Conservation (phyloP, 768 basidiomycete genomes). For the Cystobasidium ongulense region DNA sequence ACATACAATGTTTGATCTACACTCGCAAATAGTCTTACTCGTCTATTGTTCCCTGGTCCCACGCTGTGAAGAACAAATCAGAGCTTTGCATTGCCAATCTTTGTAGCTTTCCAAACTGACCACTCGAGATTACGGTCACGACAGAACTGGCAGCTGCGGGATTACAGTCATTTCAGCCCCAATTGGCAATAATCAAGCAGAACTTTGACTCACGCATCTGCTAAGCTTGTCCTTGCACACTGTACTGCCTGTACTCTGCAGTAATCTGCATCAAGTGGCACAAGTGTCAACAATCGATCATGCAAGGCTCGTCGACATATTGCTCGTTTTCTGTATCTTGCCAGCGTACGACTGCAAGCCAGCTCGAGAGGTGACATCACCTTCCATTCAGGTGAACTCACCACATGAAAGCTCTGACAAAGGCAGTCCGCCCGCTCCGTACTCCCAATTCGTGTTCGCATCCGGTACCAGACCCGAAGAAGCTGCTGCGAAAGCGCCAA, state of each 20-base stretch:
- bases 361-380: no score
- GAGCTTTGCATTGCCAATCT: not conserved
- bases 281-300: conserved; percentile 6
- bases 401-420: not conserved
- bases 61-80: not conserved
- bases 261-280: not conserved
- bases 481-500: conserved; percentile 14
- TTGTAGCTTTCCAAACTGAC: not conserved
- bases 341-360: not conserved
- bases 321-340: not conserved
- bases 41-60: conserved; percentile 10
- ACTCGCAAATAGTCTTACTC: not conserved
- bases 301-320: not conserved
- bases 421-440: not conserved
- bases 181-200: no score
- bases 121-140: not conserved
- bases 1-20: conserved; percentile 23
- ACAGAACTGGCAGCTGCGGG: conserved; percentile 17
- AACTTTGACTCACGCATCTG: not conserved
- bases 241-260: not conserved
- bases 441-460: conserved; percentile 23
- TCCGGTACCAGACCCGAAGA: conserved; percentile 12
- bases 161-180: not conserved
- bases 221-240: not conserved
- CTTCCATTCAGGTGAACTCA: not conserved